A percentile compares a stretch with the other conserved stretches of the same genome.
These are phyloP conservation scores for Aphanomyces euteiches DNA, from an alignment of 352 stramenopile genomes.

Conservation along the genomic window DNA sequence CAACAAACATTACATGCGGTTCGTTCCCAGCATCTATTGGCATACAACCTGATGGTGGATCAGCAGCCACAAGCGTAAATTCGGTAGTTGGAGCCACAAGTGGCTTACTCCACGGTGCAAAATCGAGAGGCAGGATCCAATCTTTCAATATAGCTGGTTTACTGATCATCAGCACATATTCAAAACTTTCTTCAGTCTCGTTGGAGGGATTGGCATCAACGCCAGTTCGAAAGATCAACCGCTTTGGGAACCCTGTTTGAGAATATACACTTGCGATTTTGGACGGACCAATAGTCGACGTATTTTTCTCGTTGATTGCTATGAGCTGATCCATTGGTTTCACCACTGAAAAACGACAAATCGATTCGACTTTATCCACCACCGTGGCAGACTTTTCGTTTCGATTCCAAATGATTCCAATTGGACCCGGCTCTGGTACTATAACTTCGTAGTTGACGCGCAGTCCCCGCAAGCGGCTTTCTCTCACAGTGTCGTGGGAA, in stretches of 20 bases:
- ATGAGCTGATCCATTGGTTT: conserved; percentile 54
- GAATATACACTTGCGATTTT: conserved; percentile 57
- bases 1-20: conserved; percentile 36
- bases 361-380: neutral
- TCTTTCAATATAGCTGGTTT: conserved; percentile 42
- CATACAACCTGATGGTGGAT: conserved; percentile 46
- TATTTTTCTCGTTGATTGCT: conserved; percentile 62
- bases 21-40: too few relatives aligned
- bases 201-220: neutral
- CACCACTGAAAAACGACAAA: neutral
- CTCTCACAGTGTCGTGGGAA: neutral
- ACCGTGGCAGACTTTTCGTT: neutral
- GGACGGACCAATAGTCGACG: conserved; percentile 46
- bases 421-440: neutral
- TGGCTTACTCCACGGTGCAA: conserved; percentile 54
- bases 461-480: neutral
- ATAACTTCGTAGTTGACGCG: conserved; percentile 8
- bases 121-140: conserved; percentile 52
- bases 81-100: conserved; percentile 12
- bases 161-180: conserved; percentile 44
- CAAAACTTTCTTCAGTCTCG: neutral
- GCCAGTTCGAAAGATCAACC: conserved; percentile 16
- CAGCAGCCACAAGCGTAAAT: conserved; percentile 37
- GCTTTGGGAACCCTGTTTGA: conserved; percentile 27
- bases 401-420: conserved; percentile 17